A percentile compares a stretch with the other conserved stretches of the same genome.
Evolutionary conservation across 768 basidiomycete species (phyloP).

Genomic region (Serpula lacrymans): DNA sequence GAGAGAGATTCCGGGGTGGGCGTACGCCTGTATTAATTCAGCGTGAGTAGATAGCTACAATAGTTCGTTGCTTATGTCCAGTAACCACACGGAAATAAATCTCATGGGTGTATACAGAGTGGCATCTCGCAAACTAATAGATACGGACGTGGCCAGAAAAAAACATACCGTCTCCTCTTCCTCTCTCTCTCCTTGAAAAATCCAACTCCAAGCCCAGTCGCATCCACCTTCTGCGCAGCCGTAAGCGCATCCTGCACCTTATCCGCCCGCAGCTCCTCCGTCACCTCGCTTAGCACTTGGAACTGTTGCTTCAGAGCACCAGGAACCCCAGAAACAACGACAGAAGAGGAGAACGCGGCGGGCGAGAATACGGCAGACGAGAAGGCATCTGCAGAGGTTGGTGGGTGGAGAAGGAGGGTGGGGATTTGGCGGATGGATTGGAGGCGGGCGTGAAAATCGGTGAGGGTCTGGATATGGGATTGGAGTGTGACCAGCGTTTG

Average conservation of each 20-base stretch:
- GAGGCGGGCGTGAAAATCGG: conserved; percentile 43
- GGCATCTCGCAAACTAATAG: too few species aligned
- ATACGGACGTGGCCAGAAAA: background rate
- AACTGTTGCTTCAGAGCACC: conserved; percentile 37
- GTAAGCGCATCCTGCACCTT: conserved; percentile 56
- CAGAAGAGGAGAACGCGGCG: conserved; percentile 23
- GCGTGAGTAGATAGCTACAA: conserved; percentile 5
- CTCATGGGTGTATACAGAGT: too few species aligned
- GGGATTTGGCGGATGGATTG: conserved; percentile 46
- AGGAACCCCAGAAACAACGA: conserved; percentile 25
- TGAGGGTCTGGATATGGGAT: conserved; percentile 43
- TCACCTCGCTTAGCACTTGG: conserved; percentile 43
- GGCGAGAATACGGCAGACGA: conserved; percentile 21
- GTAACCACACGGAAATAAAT: background rate
- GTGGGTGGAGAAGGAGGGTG: conserved; percentile 38
- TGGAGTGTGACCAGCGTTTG: too few species aligned
- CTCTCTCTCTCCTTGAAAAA: conserved; percentile 14
- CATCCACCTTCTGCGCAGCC: conserved; percentile 48
- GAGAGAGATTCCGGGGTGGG: conserved; percentile 58
- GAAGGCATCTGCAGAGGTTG: conserved; percentile 18
- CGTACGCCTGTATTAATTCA: too few species aligned
- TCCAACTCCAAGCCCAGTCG: conserved; percentile 42
- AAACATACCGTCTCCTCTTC: too few species aligned
- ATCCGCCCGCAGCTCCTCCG: conserved; percentile 45
- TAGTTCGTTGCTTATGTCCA: conserved; percentile 10